Conservation (phyloP, 2,329 filamentous ascomycete species). For the Ophiostoma tasmaniense region DNA sequence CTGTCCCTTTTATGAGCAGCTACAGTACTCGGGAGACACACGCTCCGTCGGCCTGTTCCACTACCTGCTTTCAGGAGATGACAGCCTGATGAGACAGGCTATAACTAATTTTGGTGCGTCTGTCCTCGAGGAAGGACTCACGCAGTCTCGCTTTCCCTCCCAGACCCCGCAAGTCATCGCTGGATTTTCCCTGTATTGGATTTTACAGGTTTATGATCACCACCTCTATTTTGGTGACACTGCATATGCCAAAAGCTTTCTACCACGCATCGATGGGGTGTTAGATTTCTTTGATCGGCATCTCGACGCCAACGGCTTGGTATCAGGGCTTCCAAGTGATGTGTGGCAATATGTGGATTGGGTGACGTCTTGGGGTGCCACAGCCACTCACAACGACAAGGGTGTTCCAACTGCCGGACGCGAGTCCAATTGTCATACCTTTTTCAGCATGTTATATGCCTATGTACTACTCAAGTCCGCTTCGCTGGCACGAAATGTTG, state of each 20-base stretch:
- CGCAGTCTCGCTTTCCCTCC: slow-evolving; percentile 30
- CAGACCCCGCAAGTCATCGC: slow-evolving; percentile 31
- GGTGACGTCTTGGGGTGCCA: slow-evolving; percentile 24
- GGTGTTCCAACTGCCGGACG: slow-evolving; percentile 33
- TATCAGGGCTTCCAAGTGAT: slow-evolving; percentile 23
- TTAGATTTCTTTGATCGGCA: slow-evolving; percentile 28
- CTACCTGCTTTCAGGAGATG: slow-evolving; percentile 27
- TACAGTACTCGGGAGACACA: slow-evolving; percentile 26
- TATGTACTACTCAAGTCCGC: slow-evolving; percentile 30
- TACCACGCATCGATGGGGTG: slow-evolving; percentile 30
- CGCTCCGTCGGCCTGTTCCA: slow-evolving; percentile 26
- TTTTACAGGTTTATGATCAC: slow-evolving; percentile 31
- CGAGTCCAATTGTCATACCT: slow-evolving; percentile 32
- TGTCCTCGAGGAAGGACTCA: slow-evolving; percentile 26
- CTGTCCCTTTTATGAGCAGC: slow-evolving; percentile 31
- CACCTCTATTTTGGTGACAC: slow-evolving; percentile 30
- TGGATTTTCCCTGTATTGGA: slow-evolving; percentile 33
- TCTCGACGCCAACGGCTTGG: slow-evolving; percentile 21
- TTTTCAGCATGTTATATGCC: slow-evolving; percentile 34
- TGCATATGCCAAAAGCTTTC: slow-evolving; percentile 25
- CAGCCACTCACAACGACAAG: slow-evolving; percentile 17
- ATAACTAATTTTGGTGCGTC: slow-evolving; percentile 26
- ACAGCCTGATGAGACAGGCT: slow-evolving; percentile 28
- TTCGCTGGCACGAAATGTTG: slow-evolving; percentile 26
- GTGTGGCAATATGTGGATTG: slow-evolving; percentile 33